Evolutionary conservation across 129 eudicot species (phyloP).

Genomic region (Logfia minima): DNA sequence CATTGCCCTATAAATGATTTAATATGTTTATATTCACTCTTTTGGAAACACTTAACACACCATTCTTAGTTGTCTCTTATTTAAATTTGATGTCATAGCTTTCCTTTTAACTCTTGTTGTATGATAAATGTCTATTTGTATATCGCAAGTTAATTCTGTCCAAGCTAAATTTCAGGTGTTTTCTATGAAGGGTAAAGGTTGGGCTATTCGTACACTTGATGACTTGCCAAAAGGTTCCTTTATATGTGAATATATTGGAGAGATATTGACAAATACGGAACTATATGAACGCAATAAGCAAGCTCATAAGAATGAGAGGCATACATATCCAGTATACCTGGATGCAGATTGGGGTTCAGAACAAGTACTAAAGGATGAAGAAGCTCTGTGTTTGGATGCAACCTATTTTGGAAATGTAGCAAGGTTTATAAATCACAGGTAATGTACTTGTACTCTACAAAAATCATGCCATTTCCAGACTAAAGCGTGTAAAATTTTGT

Average conservation of each 20-base stretch:
- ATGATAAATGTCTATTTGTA: background rate
- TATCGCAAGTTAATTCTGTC: slow-evolving; percentile 1
- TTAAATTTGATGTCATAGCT: background rate
- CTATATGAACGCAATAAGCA: slow-evolving; percentile 56
- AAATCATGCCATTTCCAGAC: background rate
- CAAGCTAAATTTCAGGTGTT: slow-evolving; percentile 52
- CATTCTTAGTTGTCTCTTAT: background rate
- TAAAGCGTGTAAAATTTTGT: background rate
- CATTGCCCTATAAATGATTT: background rate
- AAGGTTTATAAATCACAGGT: slow-evolving; percentile 89
- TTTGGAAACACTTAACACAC: slow-evolving; percentile 14
- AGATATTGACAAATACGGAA: slow-evolving; percentile 71
- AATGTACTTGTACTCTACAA: background rate
- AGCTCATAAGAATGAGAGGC: slow-evolving; percentile 40
- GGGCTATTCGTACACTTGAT: slow-evolving; percentile 72
- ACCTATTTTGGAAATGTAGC: slow-evolving; percentile 75
- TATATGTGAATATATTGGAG: slow-evolving; percentile 81
- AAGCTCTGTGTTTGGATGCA: slow-evolving; percentile 86
- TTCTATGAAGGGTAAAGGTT: slow-evolving; percentile 73
- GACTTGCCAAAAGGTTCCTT: slow-evolving; percentile 75
- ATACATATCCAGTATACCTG: slow-evolving; percentile 66
- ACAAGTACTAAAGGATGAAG: slow-evolving; percentile 66
- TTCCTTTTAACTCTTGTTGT: background rate
- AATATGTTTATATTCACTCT: background rate
- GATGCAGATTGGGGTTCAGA: slow-evolving; percentile 92